Percentiles rank a stretch among this genome's conserved stretches.
Conservation (phyloP, 495 filamentous ascomycete genomes). For the Amniculicola lignicola region DNA sequence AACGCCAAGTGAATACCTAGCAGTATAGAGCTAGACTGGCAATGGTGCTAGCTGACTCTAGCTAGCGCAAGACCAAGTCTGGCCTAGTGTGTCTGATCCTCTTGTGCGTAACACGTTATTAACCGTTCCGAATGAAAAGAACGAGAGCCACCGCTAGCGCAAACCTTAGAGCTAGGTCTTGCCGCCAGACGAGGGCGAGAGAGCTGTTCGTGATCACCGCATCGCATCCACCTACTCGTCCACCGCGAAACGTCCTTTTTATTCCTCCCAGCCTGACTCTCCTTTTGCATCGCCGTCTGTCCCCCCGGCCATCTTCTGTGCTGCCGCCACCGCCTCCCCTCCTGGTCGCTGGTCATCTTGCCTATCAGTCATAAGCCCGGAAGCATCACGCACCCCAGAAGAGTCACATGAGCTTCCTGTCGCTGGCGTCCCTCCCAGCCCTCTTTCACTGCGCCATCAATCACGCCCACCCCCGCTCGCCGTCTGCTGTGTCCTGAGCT, state of each 20-base stretch:
- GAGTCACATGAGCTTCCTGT: slow-evolving; percentile 28
- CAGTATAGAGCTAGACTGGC: too few relatives aligned
- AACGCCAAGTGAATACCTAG: too few relatives aligned
- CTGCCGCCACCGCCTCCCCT: slow-evolving; percentile 12
- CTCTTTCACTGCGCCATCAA: slow-evolving; percentile 20
- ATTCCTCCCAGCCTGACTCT: background rate
- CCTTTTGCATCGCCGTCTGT: background rate
- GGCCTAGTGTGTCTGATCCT: too few relatives aligned
- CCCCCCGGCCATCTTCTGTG: background rate
- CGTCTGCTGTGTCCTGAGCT: background rate
- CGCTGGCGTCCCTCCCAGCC: slow-evolving; percentile 25
- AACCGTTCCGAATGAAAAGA: too few relatives aligned
- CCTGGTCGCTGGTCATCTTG: slow-evolving; percentile 19
- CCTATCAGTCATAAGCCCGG: slow-evolving; percentile 30
- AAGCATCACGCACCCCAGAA: slow-evolving; percentile 30
- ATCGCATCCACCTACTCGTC: background rate
- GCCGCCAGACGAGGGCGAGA: too few relatives aligned
- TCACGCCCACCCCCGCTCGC: background rate
- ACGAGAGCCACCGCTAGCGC: too few relatives aligned
- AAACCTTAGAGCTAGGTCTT: too few relatives aligned
- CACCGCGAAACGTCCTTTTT: background rate
- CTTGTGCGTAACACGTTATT: too few relatives aligned
- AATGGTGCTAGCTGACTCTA: too few relatives aligned
- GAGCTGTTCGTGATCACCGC: too few relatives aligned
- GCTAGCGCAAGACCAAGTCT: too few relatives aligned